A percentile compares a stretch with the other conserved stretches of the same genome.
Conservation (phyloP, 345 rosid species). For the Syzygium aqueum region DNA sequence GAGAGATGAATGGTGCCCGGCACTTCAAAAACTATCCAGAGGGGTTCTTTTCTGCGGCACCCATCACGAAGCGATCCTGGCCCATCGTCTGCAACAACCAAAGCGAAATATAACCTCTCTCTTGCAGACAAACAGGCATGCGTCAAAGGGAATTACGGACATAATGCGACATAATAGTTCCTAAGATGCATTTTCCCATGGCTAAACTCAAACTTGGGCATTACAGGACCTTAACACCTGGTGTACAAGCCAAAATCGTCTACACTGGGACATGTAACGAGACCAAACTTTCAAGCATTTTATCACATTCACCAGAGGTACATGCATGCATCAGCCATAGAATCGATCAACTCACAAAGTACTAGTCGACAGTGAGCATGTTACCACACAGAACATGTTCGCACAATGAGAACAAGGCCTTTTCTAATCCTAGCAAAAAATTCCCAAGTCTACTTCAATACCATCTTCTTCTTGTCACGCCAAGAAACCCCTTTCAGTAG, state of each 20-base stretch:
- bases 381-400: neutral
- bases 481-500: neutral
- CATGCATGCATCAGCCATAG: neutral
- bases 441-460: neutral
- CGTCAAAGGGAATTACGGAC: neutral
- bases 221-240: neutral
- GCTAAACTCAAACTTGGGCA: neutral
- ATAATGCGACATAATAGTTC: neutral
- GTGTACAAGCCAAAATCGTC: neutral
- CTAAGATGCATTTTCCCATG: neutral
- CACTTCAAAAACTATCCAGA: conserved; percentile 80
- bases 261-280: neutral
- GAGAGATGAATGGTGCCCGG: conserved; percentile 71
- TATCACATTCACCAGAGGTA: neutral
- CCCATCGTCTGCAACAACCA: conserved; percentile 61
- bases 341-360: neutral
- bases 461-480: neutral
- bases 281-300: neutral
- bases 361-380: neutral
- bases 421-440: neutral
- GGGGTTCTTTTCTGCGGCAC: conserved; percentile 68
- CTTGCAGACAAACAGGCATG: neutral
- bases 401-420: neutral
- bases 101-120: neutral
- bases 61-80: conserved; percentile 82